Base-by-base conservation (phyloP, 306 rosid species). In the Coriaria nepalensis region DNA sequence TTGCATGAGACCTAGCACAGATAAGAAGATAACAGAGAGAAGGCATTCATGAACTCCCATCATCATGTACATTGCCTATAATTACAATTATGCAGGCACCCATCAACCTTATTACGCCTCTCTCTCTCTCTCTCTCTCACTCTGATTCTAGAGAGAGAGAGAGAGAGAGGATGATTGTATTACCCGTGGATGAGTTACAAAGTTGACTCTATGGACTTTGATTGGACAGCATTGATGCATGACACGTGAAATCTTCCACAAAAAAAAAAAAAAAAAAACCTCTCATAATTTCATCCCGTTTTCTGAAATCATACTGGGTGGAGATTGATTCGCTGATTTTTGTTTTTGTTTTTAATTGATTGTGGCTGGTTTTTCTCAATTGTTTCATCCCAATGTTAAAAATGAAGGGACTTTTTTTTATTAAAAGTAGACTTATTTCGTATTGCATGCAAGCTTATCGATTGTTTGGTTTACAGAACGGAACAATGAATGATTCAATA, bases 81-180 rank as follows among this genome's bases (percentile, higher is more conserved):
- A 92, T 82, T 92, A 81, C 96, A 78, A 83, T 79, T 74, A 81
- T 79, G 78, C 77, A 77, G 81, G 48, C 62, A 45, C 66, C 47
- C 52, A 78, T 52, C 65, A 72, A 68, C 52, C 41, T 36, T 43
- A 43, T 35, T 10, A n/a, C 14, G 14, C 8, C 53, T 46, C 8
- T 15, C 50, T 35, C 42, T 34, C 10, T 14, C 29, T 12, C 49
- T 8, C 7, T 14, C 8, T 34, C 9, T 33, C 6, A 10, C 7
- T 48, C 60, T 40, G 43, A 41, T 10, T 38, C 5, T 10, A 45
- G 49, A 36, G 52, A 63, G 53, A 59, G 13, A 3, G 3, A 60
- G 7, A 56, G 32, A 45, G 45, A 6, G 61, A 45, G 6, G 73
- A 74, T 71, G 79, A 78, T 78, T 76, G 61, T 72, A 63, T 63